phyloP scores from a whole-genome alignment of 495 filamentous ascomycete species.

The Lophiostoma macrostomum region DNA sequence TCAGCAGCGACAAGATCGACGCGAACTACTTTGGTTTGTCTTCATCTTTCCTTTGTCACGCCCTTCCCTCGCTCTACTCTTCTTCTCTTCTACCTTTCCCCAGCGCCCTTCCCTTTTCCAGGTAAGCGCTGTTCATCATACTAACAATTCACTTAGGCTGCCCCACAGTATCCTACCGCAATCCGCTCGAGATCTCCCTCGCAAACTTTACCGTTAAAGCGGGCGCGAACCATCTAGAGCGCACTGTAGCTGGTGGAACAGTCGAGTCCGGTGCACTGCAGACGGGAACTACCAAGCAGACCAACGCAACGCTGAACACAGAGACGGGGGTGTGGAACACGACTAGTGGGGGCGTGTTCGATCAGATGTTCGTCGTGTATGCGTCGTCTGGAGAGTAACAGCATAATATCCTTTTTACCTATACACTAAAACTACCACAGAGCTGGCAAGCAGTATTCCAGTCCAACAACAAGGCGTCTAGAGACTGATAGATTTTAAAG shows the following conservation, averaged over 20 bases:
- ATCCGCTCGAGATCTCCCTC: slow-evolving; percentile 52
- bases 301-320: slow-evolving; percentile 46
- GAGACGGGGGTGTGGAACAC: slow-evolving; percentile 23
- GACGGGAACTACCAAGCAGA: slow-evolving; percentile 45
- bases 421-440: too few species aligned
- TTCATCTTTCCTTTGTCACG: neutral
- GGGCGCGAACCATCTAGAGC: slow-evolving; percentile 52
- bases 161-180: slow-evolving; percentile 37
- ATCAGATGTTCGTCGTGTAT: slow-evolving; percentile 21
- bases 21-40: slow-evolving; percentile 47
- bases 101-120: neutral
- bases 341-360: slow-evolving; percentile 16
- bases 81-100: neutral
- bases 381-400: neutral
- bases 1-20: slow-evolving; percentile 31
- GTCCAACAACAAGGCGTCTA: too few species aligned
- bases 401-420: too few species aligned
- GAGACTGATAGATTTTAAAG: too few species aligned
- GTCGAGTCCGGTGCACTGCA: slow-evolving; percentile 50
- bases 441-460: too few species aligned
- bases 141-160: slow-evolving; percentile 39
- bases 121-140: neutral
- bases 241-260: slow-evolving; percentile 44
- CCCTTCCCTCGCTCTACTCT: neutral
- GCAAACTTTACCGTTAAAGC: slow-evolving; percentile 58